These are phyloP conservation scores for Imleria badia DNA, from an alignment of 768 basidiomycete genomes.

Conservation along the genomic window DNA sequence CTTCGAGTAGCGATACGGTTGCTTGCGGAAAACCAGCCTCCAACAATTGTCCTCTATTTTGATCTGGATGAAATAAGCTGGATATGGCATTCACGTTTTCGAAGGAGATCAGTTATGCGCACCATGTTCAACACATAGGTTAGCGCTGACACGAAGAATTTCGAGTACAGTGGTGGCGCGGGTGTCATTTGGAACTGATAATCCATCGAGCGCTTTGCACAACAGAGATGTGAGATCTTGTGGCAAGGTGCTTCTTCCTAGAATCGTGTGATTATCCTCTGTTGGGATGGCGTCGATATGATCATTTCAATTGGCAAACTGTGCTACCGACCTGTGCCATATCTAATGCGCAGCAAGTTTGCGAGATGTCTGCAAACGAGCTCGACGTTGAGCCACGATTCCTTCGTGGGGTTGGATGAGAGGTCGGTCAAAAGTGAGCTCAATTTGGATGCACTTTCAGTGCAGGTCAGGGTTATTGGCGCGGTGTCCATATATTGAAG, in stretches of 20 bases:
- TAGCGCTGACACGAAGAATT: conserved; percentile 75
- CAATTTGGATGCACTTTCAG: conserved; percentile 33
- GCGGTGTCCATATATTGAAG: conserved; percentile 19
- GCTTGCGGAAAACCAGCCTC: conserved; percentile 71
- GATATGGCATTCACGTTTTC: conserved; percentile 2
- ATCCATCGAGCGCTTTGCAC: conserved; percentile 50
- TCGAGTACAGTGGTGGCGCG: conserved; percentile 59
- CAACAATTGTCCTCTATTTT: conserved; percentile 67
- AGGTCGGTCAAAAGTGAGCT: conserved; percentile 35
- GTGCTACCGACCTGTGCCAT: conserved; percentile 45
- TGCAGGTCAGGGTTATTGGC: conserved; percentile 17
- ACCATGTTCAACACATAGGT: conserved; percentile 85
- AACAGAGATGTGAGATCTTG: conserved; percentile 63
- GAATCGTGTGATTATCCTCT: conserved; percentile 71
- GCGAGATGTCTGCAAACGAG: conserved; percentile 55
- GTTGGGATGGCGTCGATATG: conserved; percentile 22
- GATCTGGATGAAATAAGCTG: conserved; percentile 46
- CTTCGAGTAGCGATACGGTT: conserved; percentile 65
- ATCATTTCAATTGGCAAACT: neutral
- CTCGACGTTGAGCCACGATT: conserved; percentile 54
- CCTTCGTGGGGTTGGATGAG: conserved; percentile 29
- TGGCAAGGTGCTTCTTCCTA: conserved; percentile 67
- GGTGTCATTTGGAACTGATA: conserved; percentile 43
- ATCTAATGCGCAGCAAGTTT: conserved; percentile 57
- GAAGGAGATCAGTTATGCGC: conserved; percentile 21